These are phyloP conservation scores for Entomortierella beljakovae DNA, from an alignment of 192 early-diverging fungal genomes.

Conservation along the genomic window DNA sequence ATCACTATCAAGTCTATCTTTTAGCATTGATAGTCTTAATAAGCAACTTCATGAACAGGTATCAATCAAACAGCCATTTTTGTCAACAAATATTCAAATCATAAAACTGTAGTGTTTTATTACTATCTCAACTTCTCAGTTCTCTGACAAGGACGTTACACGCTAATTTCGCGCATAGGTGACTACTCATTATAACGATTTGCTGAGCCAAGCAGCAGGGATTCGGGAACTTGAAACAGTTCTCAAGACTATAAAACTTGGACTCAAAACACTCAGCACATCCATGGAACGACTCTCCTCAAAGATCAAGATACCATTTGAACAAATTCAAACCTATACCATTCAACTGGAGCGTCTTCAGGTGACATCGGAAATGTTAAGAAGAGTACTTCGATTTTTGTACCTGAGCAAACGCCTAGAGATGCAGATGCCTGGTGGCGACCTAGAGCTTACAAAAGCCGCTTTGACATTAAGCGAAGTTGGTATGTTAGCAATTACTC, in stretches of 20 bases:
- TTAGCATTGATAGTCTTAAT: conserved; percentile 79
- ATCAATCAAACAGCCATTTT: neutral
- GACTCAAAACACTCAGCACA: conserved; percentile 62
- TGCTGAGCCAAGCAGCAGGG: conserved; percentile 74
- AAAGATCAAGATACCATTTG: conserved; percentile 70
- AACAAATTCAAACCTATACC: conserved; percentile 70
- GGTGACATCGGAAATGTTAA: conserved; percentile 66
- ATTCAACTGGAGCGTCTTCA: conserved; percentile 74
- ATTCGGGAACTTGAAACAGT: conserved; percentile 69
- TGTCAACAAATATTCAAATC: too few species aligned
- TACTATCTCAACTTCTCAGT: conserved; percentile 5
- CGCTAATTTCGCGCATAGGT: too few species aligned
- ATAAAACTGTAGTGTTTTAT: too few species aligned
- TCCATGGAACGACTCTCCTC: conserved; percentile 69
- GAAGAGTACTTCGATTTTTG: conserved; percentile 71
- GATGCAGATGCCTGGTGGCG: conserved; percentile 59
- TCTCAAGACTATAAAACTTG: conserved; percentile 63
- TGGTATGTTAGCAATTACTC: conserved; percentile 53
- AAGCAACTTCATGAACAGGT: conserved; percentile 82
- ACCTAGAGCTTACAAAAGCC: conserved; percentile 60
- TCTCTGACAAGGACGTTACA: too few species aligned
- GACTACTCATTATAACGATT: conserved; percentile 72
- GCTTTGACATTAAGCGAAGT: conserved; percentile 71
- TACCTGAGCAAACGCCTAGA: conserved; percentile 69
- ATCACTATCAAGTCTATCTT: conserved; percentile 72